These are phyloP conservation scores for Trichophyton mentagrophytes DNA, from an alignment of 2,329 filamentous ascomycete genomes.

Conservation along the genomic window DNA sequence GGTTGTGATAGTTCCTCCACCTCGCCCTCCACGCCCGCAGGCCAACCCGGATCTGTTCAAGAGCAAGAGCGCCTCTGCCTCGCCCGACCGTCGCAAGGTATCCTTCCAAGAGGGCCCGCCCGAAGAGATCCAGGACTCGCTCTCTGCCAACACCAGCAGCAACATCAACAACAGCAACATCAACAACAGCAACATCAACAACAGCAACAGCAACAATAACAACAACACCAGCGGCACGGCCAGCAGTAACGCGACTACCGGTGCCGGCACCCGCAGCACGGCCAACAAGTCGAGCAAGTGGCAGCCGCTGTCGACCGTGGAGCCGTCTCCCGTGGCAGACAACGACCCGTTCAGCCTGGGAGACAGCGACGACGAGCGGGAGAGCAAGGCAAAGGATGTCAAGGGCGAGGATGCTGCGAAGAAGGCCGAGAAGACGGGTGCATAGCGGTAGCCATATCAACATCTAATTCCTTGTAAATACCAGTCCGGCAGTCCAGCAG, in stretches of 20 bases:
- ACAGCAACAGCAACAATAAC: too few relatives aligned
- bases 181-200: too few relatives aligned
- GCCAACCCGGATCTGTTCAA: conserved; percentile 75
- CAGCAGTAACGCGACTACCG: too few relatives aligned
- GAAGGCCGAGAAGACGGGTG: conserved; percentile 31
- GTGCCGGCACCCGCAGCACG: conserved; percentile 17
- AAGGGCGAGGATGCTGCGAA: conserved; percentile 46
- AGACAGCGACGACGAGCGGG: conserved; percentile 87
- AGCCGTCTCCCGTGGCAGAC: conserved; percentile 71
- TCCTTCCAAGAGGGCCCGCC: conserved; percentile 51
- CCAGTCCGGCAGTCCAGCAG: too few relatives aligned
- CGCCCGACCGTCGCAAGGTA: conserved; percentile 40
- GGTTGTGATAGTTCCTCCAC: conserved; percentile 36
- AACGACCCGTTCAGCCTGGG: conserved; percentile 95
- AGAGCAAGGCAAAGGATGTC: conserved; percentile 54
- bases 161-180: conserved; percentile 31
- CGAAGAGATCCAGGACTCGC: conserved; percentile 66
- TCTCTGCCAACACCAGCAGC: conserved; percentile 24
- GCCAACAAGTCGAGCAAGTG: conserved; percentile 76
- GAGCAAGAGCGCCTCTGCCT: conserved; percentile 44
- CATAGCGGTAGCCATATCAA: neutral
- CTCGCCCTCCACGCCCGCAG: conserved; percentile 48
- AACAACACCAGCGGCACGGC: too few relatives aligned
- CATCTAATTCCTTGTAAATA: too few relatives aligned
- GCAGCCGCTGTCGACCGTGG: conserved; percentile 80